Base-by-base conservation (phyloP, 495 filamentous ascomycete species). In the Glutinoglossum americanum region DNA sequence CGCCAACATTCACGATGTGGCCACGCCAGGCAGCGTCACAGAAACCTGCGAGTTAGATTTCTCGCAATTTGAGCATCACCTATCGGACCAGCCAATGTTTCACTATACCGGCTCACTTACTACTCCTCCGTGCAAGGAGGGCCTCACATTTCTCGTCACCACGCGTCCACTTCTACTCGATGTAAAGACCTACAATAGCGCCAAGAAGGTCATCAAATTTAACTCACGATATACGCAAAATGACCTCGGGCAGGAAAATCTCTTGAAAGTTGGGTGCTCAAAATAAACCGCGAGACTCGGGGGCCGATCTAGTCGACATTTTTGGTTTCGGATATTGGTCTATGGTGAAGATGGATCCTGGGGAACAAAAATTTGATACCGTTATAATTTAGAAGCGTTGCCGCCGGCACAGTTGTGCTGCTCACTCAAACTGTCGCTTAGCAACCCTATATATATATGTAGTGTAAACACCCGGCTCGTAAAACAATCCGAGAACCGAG, bases 121-220 rank as follows among this genome's bases (percentile, higher is more conserved):
- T 35, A 84, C 82, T 4, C 82, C 82, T 37, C 82, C 82, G 0
- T 85, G 82, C 70, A 71, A 71, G 26, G 80, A 85, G 66, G 73
- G 72, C 26, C 70, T 84, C 44, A 68, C 64, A 23, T 84, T 79
- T 72, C 72, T 76, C 57, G 70, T 84, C 44, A 74, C 73, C 58
- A 68, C 72, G 17, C 60, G 76, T 58, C 72, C 75, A 30, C 64
- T 84, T 15, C 60, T 61, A 37, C 62, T 84, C 44, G 71, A 77
- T 53, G 70, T 77, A 15, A 62, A 69, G 37, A 78, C 72, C 26
- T 84, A 73, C 64, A 72, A 73, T 58, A 66, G 65, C 1, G 74
- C 76, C 39, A 79, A 82, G 65, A 70, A 71, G 25, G 70, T 83
- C 19, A 67, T 84, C 54, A 79, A 77, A 60, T 84, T 80, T 68